These are phyloP conservation scores for Phaeosphaeriaceae sp. DNA, from an alignment of 2,329 filamentous ascomycete genomes.

Conservation along the genomic window DNA sequence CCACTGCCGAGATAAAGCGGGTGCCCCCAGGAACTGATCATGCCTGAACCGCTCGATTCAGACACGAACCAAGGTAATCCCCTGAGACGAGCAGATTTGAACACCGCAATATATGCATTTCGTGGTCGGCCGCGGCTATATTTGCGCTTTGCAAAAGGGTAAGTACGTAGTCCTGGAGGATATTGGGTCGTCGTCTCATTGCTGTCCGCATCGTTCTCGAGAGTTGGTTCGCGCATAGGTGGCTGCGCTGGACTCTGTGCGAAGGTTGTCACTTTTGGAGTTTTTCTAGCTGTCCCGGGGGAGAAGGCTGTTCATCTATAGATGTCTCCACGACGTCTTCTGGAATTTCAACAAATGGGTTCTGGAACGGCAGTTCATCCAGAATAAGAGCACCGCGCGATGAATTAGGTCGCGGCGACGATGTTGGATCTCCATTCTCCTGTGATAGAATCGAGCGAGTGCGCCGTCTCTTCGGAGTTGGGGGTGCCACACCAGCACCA, in stretches of 20 bases:
- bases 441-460: not conserved
- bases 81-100: slow-evolving; percentile 47
- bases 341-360: slow-evolving; percentile 8
- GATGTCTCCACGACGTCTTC: not conserved
- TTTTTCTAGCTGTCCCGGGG: too few species aligned
- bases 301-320: too few species aligned
- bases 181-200: slow-evolving; percentile 33
- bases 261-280: too few species aligned
- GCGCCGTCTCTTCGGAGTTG: not conserved
- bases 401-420: not conserved
- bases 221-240: not conserved
- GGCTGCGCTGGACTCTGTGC: not conserved
- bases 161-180: slow-evolving; percentile 51
- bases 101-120: slow-evolving; percentile 52
- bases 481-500: not conserved
- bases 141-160: slow-evolving; percentile 52
- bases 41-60: not conserved
- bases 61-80: slow-evolving; percentile 45
- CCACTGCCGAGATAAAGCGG: too few species aligned
- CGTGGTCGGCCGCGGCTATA: slow-evolving; percentile 49
- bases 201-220: not conserved
- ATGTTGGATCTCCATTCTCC: slow-evolving; percentile 9
- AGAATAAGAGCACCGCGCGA: too few species aligned
- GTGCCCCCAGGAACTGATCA: too few species aligned
- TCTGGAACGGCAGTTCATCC: too few species aligned